Conservation (phyloP, 768 basidiomycete genomes). For the Kwoniella newhampshirensis region DNA sequence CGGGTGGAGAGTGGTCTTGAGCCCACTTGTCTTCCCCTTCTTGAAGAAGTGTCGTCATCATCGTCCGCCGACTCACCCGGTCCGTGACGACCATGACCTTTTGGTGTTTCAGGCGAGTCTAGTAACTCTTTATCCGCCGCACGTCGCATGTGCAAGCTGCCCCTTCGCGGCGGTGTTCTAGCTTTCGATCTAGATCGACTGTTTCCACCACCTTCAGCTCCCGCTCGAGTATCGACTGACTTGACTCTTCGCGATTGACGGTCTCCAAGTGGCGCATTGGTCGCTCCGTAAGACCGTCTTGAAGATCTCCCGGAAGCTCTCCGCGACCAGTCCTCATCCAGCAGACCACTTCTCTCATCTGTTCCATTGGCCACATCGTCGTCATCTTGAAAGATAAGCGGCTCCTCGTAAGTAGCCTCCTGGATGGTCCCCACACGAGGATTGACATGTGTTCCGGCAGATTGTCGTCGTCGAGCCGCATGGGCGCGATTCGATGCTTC, state of each 20-base stretch:
- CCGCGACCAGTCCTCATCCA: constrained; percentile 19
- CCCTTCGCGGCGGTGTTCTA: constrained; percentile 37
- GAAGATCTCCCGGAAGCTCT: constrained; percentile 6
- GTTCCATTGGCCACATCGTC: constrained; percentile 28
- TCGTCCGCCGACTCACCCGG: background rate
- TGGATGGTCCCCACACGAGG: constrained; percentile 27
- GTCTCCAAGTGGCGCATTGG: constrained; percentile 20
- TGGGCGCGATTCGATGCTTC: constrained; percentile 7
- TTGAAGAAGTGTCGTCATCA: background rate
- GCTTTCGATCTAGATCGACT: constrained; percentile 40
- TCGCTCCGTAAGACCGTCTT: constrained; percentile 27
- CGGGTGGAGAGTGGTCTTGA: constrained; percentile 22
- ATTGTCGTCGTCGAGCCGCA: constrained; percentile 10
- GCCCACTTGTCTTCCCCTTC: constrained; percentile 21
- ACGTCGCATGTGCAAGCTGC: background rate
- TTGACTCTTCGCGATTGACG: constrained; percentile 3
- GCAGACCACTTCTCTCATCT: constrained; percentile 12
- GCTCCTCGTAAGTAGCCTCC: constrained; percentile 37
- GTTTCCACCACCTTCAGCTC: constrained; percentile 23
- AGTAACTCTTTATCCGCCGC: constrained; percentile 1
- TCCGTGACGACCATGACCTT: no score
- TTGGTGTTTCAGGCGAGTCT: background rate
- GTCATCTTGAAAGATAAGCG: constrained; percentile 32
- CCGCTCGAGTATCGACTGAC: background rate
- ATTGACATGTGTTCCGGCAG: background rate